Conservation (phyloP, 495 filamentous ascomycete species). For the Trichocladium antarcticum region DNA sequence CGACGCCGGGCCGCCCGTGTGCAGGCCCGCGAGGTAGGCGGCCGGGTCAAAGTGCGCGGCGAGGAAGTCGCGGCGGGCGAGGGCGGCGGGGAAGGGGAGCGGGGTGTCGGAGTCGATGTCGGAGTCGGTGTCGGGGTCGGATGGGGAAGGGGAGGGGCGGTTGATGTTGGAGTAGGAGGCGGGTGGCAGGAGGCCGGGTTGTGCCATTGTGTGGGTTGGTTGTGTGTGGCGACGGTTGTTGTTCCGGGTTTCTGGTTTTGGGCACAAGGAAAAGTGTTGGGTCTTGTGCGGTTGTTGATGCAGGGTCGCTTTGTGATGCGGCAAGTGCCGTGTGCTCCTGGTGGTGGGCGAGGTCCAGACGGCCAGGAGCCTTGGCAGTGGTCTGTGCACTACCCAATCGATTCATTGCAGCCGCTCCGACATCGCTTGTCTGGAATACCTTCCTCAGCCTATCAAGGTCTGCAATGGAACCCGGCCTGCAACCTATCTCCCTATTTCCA, state of each 20-base stretch:
- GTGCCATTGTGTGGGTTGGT: slow-evolving; percentile 21
- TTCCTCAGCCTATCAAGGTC: too few relatives aligned
- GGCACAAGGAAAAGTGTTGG: too few relatives aligned
- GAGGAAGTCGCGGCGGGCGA: slow-evolving; percentile 71
- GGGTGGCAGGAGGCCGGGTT: slow-evolving; percentile 24
- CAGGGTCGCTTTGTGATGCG: background rate
- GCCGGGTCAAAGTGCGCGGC: slow-evolving; percentile 67
- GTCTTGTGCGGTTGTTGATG: too few relatives aligned
- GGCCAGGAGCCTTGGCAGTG: background rate
- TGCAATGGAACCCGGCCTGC: too few relatives aligned
- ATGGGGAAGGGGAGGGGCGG: slow-evolving; percentile 22
- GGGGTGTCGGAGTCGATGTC: slow-evolving; percentile 46
- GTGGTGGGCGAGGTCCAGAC: background rate
- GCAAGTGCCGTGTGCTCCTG: background rate
- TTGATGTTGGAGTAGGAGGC: slow-evolving; percentile 24
- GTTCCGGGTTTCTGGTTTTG: background rate
- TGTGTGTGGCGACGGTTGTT: background rate
- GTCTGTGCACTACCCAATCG: background rate
- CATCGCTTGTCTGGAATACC: too few relatives aligned
- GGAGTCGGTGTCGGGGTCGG: slow-evolving; percentile 45
- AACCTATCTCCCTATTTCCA: too few relatives aligned
- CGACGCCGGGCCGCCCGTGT: slow-evolving; percentile 18
- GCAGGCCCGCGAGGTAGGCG: slow-evolving; percentile 69
- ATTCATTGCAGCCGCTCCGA: background rate
- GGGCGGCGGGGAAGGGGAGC: slow-evolving; percentile 73